Base-by-base conservation (phyloP, 495 filamentous ascomycete genomes). In the Podospora appendiculata region DNA sequence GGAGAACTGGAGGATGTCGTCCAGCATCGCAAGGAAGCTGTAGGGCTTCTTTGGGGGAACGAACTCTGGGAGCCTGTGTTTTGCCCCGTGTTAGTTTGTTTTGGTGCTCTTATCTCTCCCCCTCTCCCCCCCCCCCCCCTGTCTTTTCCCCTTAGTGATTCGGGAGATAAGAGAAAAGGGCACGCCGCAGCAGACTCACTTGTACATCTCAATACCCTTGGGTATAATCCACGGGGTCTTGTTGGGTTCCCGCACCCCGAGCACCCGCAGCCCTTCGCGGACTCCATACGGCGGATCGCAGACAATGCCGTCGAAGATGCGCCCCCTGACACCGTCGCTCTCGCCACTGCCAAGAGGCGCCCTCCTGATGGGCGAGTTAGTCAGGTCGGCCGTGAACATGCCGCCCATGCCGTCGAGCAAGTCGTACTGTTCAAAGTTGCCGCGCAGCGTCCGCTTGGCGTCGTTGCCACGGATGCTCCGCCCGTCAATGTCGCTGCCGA, bases 221-320 rank as follows among this genome's bases (percentile, higher is more conserved):
- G 85, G 78, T 19, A 85, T 72, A 4, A 87, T 76, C 51, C 79
- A 79, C 0, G 74, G 69, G 36, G 75, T 73, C 48, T 82, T 88
- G 51, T 72, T 74, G 0, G 77, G 74, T 61, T 90, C 83, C 56
- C 83, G 80, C 25, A 76, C 80, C 2, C 93, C 93, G 13, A 99
- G 71, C 4, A 97, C 90, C 60, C 85, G 86, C 47, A 96, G 69
- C 0, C 93, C 93, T 60, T 99, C 93, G 10, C 93, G 80, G 13
- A 99, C 89, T n/a, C 93, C 93, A 62, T 99, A 99, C 0, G 93
- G 93, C 13, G 93, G 93, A 67, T 99, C 93, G 57, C 93, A 96
- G n/a, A 96, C 69, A 53, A 99, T 92, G 2, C 86, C 90, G 70
- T 99, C 90, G 38, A 97, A 80, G 47, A 87, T 76, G 39, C 79